Evolutionary conservation across 352 stramenopile genomes (phyloP), one percentile per base, ranked within the genome.

Genomic region (Discostella stelligera): DNA sequence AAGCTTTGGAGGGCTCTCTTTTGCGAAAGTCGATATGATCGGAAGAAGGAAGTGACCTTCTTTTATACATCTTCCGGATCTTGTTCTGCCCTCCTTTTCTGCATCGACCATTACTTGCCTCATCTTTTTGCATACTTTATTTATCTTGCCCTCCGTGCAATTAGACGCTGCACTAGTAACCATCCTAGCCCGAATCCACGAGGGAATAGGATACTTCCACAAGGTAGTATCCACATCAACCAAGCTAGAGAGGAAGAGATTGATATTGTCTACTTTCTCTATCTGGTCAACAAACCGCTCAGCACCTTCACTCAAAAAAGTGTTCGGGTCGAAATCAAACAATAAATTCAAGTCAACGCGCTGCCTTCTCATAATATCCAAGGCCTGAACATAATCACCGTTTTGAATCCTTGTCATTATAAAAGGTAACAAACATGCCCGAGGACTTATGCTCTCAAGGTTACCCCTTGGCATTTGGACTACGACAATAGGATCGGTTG

Each of bases 321-420:
- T 39, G 9, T 23, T 65, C 18, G 80, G 84, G 61, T 92, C 56
- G 0, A 90, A 74, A 65, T 94, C 89, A 0, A 90, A 81, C 59
- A 94, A 81, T 23, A 94, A 63, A 83, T 94, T 93, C n/a, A 92
- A 74, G 80, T 93, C 86, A 25, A 93, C 82, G 53, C 89, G 88
- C 58, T 93, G 85, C 63, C 79, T 86, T 69, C 87, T 78, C 85
- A 92, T 93, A 23, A 93, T 85, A 48, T 81, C 71, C 32, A 93
- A 85, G 8, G 89, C 85, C 62, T 82, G 67, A 20, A 65, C 25
- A 65, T 85, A 92, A 65, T 85, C 53, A n/a, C 74, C 66, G 16
- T 67, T 55, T 48, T 59, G 30, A 66, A 94, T 90, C 50, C 85
- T 82, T 8, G 32, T 64, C 78, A 91, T 92, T 9, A 87, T 66